A percentile compares a stretch with the other conserved stretches of the same genome.
phyloP scores from a whole-genome alignment of 371 early-diverging fungal genomes.

The Lichtheimia hyalospora region DNA sequence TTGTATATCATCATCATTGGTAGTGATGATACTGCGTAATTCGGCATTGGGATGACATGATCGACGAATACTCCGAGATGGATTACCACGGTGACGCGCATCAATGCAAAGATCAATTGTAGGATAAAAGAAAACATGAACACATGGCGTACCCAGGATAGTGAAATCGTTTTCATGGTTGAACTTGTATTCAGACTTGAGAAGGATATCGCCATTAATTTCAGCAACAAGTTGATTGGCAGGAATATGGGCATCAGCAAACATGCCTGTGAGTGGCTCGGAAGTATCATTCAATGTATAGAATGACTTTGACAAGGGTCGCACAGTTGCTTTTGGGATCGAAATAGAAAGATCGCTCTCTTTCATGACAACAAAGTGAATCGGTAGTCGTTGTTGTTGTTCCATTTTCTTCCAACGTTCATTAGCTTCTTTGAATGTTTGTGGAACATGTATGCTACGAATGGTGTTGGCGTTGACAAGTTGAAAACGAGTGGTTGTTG shows the following conservation, averaged over 20 bases:
- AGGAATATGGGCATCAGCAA: constrained; percentile 65
- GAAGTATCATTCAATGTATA: constrained; percentile 15
- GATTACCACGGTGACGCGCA: constrained; percentile 69
- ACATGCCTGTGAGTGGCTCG: constrained; percentile 56
- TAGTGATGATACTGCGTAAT: constrained; percentile 62
- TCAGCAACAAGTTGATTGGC: constrained; percentile 67
- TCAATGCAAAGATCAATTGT: constrained; percentile 75
- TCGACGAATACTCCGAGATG: constrained; percentile 69
- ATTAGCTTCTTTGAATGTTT: constrained; percentile 8
- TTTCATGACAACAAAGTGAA: background rate
- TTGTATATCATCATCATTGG: constrained; percentile 32
- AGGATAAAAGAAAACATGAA: constrained; percentile 75
- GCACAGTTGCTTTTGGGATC: constrained; percentile 21
- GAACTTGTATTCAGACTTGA: constrained; percentile 68
- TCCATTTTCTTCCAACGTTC: constrained; percentile 8
- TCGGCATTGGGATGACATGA: constrained; percentile 76
- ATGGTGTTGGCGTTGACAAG: constrained; percentile 6
- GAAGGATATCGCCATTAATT: constrained; percentile 67
- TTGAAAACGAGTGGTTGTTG: background rate
- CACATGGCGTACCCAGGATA: constrained; percentile 60
- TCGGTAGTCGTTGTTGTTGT: constrained; percentile 18
- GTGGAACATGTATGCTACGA: constrained; percentile 21
- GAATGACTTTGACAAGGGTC: constrained; percentile 16
- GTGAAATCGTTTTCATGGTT: constrained; percentile 62
- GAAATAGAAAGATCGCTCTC: constrained; percentile 1